Base-by-base conservation (phyloP, 1,139 yeast species). In the Kurtzmaniella quercitrusa region DNA sequence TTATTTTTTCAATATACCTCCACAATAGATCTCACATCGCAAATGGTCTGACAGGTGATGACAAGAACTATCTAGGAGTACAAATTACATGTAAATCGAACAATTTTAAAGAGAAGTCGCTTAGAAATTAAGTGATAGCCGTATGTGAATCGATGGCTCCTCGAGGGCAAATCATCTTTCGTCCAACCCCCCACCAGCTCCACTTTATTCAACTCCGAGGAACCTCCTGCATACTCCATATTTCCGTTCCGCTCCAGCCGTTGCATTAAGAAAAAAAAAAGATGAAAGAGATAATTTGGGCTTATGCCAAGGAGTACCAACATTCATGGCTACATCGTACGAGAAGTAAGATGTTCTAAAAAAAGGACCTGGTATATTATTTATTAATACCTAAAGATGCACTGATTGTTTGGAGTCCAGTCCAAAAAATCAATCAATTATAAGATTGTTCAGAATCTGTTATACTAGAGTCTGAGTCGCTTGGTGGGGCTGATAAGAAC, bases 401-500 rank as follows among this genome's bases (percentile, higher is more conserved):
- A n/a, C n/a, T n/a, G n/a, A n/a, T n/a, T n/a, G n/a, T n/a, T 28
- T 28, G n/a, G 33, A n/a, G 9, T 14, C 18, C 34, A 14, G 34
- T 30, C 18, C 18, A 30, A 30, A 28, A 9, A 11, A 5, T 9
- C 6, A n/a, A 7, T 30, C 17, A 30, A 30, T 30, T 16, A 5
- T 12, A 14, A 14, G 34, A 30, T 4, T 30, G 18, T 19, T 43
- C 41, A 23, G 33, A 37, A 21, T 45, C 38, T 8, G 36, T 49
- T 12, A 47, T 51, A 38, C 59, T 60, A 11, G 60, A 54, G 45
- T 67, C 72, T 8, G 68, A 60, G 49, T 68, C 74, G 40, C 60
- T 56, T 2, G 75, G 75, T 3, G 75, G 76, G 19, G 63, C 64
- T 42, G 57, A 58, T 52, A 67, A 68, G 47, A 63, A 69, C 34